These are phyloP conservation scores for Crithidia thermophila DNA, from an alignment of 208 protist species.

Conservation along the genomic window DNA sequence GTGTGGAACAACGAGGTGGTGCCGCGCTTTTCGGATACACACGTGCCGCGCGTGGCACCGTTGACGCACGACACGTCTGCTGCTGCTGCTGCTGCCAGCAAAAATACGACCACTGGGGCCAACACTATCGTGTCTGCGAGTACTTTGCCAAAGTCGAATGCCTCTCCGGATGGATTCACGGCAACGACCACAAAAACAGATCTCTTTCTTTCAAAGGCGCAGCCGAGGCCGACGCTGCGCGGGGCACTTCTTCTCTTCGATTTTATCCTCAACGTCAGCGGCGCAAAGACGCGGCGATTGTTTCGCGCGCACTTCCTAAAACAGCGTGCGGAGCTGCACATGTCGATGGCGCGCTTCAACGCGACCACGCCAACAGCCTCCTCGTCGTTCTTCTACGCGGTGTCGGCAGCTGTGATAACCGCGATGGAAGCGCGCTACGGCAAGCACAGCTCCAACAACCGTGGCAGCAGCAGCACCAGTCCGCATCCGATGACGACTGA, in stretches of 20 bases:
- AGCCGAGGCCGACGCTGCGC: conserved; percentile 11
- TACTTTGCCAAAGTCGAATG: background rate
- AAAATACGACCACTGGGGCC: background rate
- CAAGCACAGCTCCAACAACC: background rate
- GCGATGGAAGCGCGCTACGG: conserved; percentile 20
- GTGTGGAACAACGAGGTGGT: conserved; percentile 49
- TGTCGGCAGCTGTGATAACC: conserved; percentile 15
- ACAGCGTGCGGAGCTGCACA: conserved; percentile 13
- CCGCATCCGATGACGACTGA: background rate
- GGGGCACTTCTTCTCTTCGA: conserved; percentile 39
- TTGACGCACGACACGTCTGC: background rate
- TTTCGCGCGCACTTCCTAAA: conserved; percentile 35
- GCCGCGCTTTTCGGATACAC: conserved; percentile 8
- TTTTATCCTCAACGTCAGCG: conserved; percentile 39
- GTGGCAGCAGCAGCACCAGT: background rate
- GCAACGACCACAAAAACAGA: background rate
- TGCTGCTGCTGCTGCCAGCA: too few relatives aligned
- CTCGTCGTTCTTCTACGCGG: conserved; percentile 9
- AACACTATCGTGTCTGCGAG: background rate
- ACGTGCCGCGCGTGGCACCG: conserved; percentile 1
- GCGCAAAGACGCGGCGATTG: conserved; percentile 28
- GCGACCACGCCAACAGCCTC: background rate
- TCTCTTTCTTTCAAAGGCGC: too few relatives aligned
- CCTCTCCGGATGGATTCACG: background rate
- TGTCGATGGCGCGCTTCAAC: background rate